Percentiles rank a stretch among this genome's conserved stretches.
Evolutionary conservation across 1,139 yeast genomes (phyloP).

Genomic region (Pichia sp.): DNA sequence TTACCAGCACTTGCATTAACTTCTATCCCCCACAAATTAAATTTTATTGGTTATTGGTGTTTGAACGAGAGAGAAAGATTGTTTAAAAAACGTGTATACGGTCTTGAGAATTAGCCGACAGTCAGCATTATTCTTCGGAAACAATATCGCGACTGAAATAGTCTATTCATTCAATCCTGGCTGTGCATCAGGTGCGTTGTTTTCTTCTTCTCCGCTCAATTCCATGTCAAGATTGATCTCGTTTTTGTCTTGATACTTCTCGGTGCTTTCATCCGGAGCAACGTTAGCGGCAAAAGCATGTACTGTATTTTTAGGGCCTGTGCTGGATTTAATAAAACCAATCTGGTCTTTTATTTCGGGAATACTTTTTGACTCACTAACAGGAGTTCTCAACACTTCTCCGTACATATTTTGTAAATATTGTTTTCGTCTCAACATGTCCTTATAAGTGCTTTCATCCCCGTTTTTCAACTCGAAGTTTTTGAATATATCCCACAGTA

Average conservation of each 20-base stretch:
- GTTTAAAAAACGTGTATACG: too few species aligned
- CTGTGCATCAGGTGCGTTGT: too few species aligned
- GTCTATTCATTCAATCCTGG: too few species aligned
- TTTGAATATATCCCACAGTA: conserved; percentile 48
- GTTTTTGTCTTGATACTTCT: conserved; percentile 41
- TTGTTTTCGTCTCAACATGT: conserved; percentile 63
- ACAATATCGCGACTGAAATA: too few species aligned
- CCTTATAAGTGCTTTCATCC: conserved; percentile 61
- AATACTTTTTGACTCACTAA: conserved; percentile 13
- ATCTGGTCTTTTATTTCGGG: conserved; percentile 34
- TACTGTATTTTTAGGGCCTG: conserved; percentile 27
- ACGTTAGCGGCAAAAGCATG: not conserved
- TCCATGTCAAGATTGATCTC: conserved; percentile 44
- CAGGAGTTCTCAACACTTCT: not conserved
- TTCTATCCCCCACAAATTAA: too few species aligned
- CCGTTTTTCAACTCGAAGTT: conserved; percentile 68
- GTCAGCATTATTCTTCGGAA: too few species aligned
- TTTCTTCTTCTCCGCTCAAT: not conserved
- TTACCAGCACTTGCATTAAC: too few species aligned
- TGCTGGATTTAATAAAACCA: conserved; percentile 50
- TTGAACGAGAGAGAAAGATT: too few species aligned
- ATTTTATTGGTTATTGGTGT: too few species aligned
- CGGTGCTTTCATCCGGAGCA: conserved; percentile 1
- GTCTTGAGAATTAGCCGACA: too few species aligned
- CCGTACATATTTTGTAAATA: conserved; percentile 25